Base-by-base conservation (phyloP, 257 asterid species). In the Apocynum venetum region DNA sequence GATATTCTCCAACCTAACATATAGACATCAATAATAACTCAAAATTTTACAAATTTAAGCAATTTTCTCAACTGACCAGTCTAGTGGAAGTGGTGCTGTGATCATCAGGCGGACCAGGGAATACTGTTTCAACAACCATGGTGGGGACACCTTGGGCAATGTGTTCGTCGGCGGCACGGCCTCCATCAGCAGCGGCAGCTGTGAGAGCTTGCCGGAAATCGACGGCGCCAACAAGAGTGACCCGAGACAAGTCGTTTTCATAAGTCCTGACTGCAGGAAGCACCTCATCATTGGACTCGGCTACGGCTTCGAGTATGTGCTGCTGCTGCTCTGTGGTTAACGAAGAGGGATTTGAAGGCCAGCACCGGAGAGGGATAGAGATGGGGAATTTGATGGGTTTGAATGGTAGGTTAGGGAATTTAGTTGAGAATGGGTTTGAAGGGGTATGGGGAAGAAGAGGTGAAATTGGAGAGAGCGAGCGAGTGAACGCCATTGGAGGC, bases 161-260 rank as follows among this genome's bases (percentile, higher is more conserved):
- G 79, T 94, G 97, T 75, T 92, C 93, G 11, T 85, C 87, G 47
- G 98, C 96, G 4, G 95, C 90, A 44, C 78, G 89, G 41, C 97
- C 98, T 6, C 98, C 97, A 74, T 91, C 97, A 3, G 96, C 98
- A 1, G 97, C 96, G 4, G 97, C 98, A 72, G 98, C 98, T 4
- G 95, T 88, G 52, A 94, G 83, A 20, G 98, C 97, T 79, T 92
- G 98, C 82, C 88, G 87, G 76, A 83, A 87, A 52, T 89, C 94
- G 59, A 90, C 98, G 65, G 93, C 84, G 41, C 97, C 98, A 25
- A 90, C 87, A 31, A 92, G 84, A 31, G 92, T 89, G 7, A 94
- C 86, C 72, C 97, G 89, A 43, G 93, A 88, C 75, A 88, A 79
- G 78, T 91, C 91, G 77, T 90, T 91, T 81, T 94, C 98, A 75